Conservation (phyloP, 352 stramenopile species). For the Pythium graminicola region DNA sequence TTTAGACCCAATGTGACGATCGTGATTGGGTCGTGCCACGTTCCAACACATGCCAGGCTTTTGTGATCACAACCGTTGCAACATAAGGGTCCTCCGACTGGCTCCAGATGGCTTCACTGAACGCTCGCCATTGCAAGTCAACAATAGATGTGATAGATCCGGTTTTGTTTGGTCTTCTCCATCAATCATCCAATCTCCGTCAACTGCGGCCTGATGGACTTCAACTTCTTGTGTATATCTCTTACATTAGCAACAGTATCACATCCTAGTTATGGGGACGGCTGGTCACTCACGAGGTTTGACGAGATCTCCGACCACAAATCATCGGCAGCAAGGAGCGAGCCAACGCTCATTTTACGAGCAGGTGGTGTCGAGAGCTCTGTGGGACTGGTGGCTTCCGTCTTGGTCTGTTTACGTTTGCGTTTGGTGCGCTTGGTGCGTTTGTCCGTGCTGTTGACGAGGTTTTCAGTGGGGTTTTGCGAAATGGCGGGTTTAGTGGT, state of each 20-base stretch:
- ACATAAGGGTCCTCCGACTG: constrained; percentile 5
- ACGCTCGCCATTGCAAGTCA: constrained; percentile 2
- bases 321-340: constrained; percentile 48
- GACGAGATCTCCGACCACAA: constrained; percentile 65
- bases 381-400: neutral
- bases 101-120: constrained; percentile 19
- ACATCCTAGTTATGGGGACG: constrained; percentile 18
- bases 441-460: neutral
- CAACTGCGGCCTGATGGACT: too few relatives aligned
- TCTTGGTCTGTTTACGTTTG: constrained; percentile 15
- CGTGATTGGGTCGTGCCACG: constrained; percentile 22
- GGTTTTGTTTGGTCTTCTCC: neutral
- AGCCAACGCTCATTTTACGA: constrained; percentile 65
- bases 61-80: too few relatives aligned
- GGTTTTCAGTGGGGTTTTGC: neutral
- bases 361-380: constrained; percentile 1
- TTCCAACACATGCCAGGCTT: neutral
- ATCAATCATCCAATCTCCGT: neutral
- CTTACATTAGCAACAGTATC: too few relatives aligned
- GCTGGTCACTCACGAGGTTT: constrained; percentile 31
- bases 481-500: neutral
- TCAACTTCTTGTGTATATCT: too few relatives aligned
- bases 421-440: constrained; percentile 10
- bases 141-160: neutral
- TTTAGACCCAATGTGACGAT: too few relatives aligned